Evolutionary conservation across 352 stramenopile genomes (phyloP), one percentile per base, ranked within the genome.

Genomic region (Globisporangium abappressorium): DNA sequence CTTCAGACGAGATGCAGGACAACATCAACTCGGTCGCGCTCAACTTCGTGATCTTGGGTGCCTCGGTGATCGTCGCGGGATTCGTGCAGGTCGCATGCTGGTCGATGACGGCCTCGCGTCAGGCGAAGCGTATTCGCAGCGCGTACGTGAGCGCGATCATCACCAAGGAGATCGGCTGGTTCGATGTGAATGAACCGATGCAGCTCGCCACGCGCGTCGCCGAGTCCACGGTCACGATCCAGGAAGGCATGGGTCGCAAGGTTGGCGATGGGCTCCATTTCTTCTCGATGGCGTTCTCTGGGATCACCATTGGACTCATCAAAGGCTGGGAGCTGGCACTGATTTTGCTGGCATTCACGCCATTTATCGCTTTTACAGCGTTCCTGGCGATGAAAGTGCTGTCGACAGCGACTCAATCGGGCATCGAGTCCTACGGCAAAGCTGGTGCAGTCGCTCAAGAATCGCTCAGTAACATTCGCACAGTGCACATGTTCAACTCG

Each of bases 401-500:
- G 33, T 70, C 80, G 0, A 70, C 67, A 0, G 76, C 84, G 7
- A 87, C 78, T 1, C 78, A 92, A 30, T 66, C 64, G 5, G 77
- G 75, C 30, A 77, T 89, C 12, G 74, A 91, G 30, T 85, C 81
- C 54, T 92, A 92, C 57, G 78, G 70, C 18, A 74, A 91, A 56
- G 86, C 84, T 30, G 87, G 86, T 30, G 79, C 83, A 0, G 65
- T 94, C n/a, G 84, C 84, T 1, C 84, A 96, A 58, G 88, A 94
- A 43, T 72, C 81, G 1, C 71, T 94, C 30, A 75, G 79, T 54
- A 94, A 92, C 56, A 77, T 92, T 5, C 82, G 84, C 28, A 94
- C 86, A 0, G 85, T 95, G 38, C 79, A 92, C 77, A 85, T 89
- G 76, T 90, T 93, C 75, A 92, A 90, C 65, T 75, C 85, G 1